Base-by-base conservation (phyloP, 345 rosid species). In the Eutrema heterophyllum region DNA sequence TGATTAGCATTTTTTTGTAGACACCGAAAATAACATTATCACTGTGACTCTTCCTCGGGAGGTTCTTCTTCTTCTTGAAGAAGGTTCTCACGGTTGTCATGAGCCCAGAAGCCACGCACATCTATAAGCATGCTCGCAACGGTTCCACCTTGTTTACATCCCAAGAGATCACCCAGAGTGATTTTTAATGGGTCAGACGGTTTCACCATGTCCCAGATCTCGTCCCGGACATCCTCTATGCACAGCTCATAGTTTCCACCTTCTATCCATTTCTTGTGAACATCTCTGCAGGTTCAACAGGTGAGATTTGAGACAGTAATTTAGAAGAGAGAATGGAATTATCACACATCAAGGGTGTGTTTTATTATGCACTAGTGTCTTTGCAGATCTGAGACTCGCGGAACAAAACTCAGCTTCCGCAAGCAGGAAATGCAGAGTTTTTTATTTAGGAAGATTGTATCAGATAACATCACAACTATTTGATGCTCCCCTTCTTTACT, bases 101-200 rank as follows among this genome's bases (percentile, higher is more conserved):
- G 99, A n/a, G 99, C 99, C 99, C 99, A 95, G 78, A 92, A 95
- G 56, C 98, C 98, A 4, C 99, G 96, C 53, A 95, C 98, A 29
- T 95, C 99, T 0, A 92, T 89, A 5, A 95, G 88, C 99, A 92
- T 95, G 85, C 99, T 90, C 63, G 99, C 98, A 0, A 96, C 94
- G 0, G 99, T 96, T 36, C 99, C 99, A 30, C 99, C 99, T 64
- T 96, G 99, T 70, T 92, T 96, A 83, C 99, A 96, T 14, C 80
- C 44, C 44, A 96, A 89, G 62, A 96, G 88, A 81, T 96, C 98
- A 0, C 85, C 67, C 61, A 90, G 77, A 1, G 94, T 84, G 64
- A 96, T 87, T 81, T 43, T 85, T 56, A 96, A 77, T 0, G 89
- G 91, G 79, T 96, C 97, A 49, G 80, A 80, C 39, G 98, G 99